Evolutionary conservation across 169 alveolate genomes (phyloP).

Genomic region (Amoebophrya sp.): DNA sequence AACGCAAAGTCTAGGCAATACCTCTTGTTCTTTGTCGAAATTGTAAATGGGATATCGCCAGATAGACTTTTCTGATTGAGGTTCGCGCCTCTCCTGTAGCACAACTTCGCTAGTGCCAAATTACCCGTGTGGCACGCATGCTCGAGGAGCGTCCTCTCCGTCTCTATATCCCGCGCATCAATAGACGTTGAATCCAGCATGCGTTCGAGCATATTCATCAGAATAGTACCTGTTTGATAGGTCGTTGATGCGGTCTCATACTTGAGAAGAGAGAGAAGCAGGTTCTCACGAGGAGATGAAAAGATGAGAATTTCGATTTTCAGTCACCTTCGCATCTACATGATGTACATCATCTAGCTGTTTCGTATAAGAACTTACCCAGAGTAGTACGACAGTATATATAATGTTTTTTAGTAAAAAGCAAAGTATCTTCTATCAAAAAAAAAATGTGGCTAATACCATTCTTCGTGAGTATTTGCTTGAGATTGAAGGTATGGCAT

Average conservation of each 20-base stretch:
- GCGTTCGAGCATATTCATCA: constrained; percentile 35
- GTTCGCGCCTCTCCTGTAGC: constrained; percentile 33
- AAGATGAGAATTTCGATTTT: too few species aligned
- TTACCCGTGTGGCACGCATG: constrained; percentile 7
- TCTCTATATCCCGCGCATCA: constrained; percentile 25
- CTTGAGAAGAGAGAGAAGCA: too few species aligned
- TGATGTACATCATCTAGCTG: too few species aligned
- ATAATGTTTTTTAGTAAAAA: too few species aligned
- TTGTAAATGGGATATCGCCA: constrained; percentile 22
- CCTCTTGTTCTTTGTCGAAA: constrained; percentile 1
- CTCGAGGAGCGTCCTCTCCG: constrained; percentile 29
- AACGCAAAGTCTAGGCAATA: neutral
- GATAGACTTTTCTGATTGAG: neutral
- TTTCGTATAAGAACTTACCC: too few species aligned
- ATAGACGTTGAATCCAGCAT: constrained; percentile 32
- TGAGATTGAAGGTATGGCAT: constrained; percentile 33
- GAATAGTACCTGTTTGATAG: constrained; percentile 13
- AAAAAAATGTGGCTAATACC: neutral
- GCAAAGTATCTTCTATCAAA: too few species aligned
- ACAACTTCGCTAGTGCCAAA: constrained; percentile 30
- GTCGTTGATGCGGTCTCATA: too few species aligned
- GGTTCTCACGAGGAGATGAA: too few species aligned
- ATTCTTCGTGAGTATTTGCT: constrained; percentile 32
- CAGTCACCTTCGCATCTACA: too few species aligned
- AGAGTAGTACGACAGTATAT: too few species aligned